Evolutionary conservation across 441 rosid genomes (phyloP).

Genomic region (Erysimum cheiri): DNA sequence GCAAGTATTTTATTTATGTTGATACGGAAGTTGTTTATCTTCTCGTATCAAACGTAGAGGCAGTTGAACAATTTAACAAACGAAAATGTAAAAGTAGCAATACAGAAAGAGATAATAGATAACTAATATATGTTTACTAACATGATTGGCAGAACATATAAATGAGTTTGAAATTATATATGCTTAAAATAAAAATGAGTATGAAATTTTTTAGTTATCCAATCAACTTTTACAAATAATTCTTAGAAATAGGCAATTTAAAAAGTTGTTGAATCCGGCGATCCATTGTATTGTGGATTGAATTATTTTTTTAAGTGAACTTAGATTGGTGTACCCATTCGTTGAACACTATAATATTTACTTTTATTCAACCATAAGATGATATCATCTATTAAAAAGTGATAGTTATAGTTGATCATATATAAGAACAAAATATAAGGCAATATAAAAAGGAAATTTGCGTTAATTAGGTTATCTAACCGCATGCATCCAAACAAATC

Average conservation of each 20-base stretch:
- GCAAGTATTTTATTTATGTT: background rate
- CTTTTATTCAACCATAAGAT: background rate
- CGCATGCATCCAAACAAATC: conserved; percentile 38
- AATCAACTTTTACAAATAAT: background rate
- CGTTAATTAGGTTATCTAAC: conserved; percentile 42
- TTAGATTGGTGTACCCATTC: conserved; percentile 15
- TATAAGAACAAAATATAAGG: background rate
- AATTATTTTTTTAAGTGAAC: conserved; percentile 6
- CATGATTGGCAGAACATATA: background rate
- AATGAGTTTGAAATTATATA: background rate
- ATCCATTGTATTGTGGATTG: background rate
- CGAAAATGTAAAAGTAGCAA: conserved; percentile 4
- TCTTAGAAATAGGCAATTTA: background rate
- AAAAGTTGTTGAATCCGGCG: background rate
- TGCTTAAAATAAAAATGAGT: too few species aligned
- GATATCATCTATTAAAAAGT: conserved; percentile 1
- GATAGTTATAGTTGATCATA: conserved; percentile 10
- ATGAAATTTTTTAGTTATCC: too few species aligned
- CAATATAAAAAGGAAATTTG: conserved; percentile 1
- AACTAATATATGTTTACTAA: background rate
- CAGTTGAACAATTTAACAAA: conserved; percentile 35
- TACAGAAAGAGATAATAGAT: background rate
- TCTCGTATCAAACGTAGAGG: conserved; percentile 35
- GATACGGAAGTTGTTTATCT: conserved; percentile 37
- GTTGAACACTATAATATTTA: background rate